These are phyloP conservation scores for Pyrus bretschneideri DNA, from an alignment of 306 rosid genomes.

Conservation along the genomic window DNA sequence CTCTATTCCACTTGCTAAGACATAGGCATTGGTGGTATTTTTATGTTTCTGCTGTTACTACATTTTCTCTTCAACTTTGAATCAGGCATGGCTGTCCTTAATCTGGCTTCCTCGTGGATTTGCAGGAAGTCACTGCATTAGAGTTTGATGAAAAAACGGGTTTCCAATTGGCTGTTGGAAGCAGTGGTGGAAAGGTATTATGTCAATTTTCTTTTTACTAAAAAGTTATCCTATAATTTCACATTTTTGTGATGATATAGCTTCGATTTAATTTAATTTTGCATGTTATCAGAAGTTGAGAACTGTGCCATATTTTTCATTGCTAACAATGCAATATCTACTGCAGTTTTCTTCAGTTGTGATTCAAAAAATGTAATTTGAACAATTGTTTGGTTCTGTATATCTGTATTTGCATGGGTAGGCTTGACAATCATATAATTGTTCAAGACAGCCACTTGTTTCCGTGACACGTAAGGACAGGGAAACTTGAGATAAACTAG, in stretches of 20 bases:
- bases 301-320: not conserved
- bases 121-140: constrained; percentile 87
- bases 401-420: not conserved
- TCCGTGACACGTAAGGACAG: not conserved
- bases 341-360: not conserved
- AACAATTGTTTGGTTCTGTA: not conserved
- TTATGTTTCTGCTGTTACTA: not conserved
- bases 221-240: not conserved
- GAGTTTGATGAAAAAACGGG: constrained; percentile 75
- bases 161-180: constrained; percentile 88
- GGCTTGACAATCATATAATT: not conserved
- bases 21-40: not conserved
- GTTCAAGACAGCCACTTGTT: not conserved
- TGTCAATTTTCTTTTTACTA: not conserved
- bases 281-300: not conserved
- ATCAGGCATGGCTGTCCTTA: not conserved
- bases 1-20: not conserved
- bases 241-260: not conserved
- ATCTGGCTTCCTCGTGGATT: not conserved
- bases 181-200: constrained; percentile 84
- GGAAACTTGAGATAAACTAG: not conserved
- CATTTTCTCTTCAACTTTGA: not conserved
- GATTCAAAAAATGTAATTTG: not conserved
- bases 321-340: not conserved
- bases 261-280: not conserved